Base-by-base conservation (phyloP, 23 red algal genomes). In the Gracilaria vermiculophylla region DNA sequence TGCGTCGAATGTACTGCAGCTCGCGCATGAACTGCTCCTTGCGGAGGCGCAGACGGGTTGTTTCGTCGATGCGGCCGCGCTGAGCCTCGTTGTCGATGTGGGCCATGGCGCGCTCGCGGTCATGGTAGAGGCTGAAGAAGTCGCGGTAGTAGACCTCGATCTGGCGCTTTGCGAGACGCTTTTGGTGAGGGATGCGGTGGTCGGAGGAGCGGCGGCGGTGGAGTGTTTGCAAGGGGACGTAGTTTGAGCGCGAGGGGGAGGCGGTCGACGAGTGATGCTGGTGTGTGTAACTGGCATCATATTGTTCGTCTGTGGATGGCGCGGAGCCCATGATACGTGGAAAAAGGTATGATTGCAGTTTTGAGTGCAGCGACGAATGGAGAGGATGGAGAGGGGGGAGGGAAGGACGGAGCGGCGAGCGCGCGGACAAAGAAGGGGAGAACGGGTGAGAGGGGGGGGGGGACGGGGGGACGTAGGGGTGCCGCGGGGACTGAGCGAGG, bases 141-240 rank as follows among this genome's bases (percentile, higher is more conserved):
- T 96, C 87, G 64, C 86, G 86, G 35, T 91, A 96, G 52, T 96
- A 96, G 29, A 91, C 80, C 76, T 96, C 94, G 25, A 96, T 96
- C 51, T 91, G 86, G 43, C 85, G 73, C 87, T 96, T 96, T 12
- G 94, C 94, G 2, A 90, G 85, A 20, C 76, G 83, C 21, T 84
- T 89, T 17, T 83, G 52, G 56, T 89, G 92, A 21, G 84, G 84
- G 24, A 85, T 85, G 47, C 83, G 60, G 31, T 45, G 53, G 20
- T 91, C 87, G 51, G 31, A 7, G 75, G 75, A 16, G 50, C 21
- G 20, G 20, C 15, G 31, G 13, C 35, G 75, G 21, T 35, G 75
- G 10, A 57, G 44, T 2, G 75, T 44, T 5, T 55, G 53, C 31
- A 79, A 27, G 43, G 75, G 51, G 51, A 23, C 20, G 53, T 35